Percentiles rank a stretch among this genome's conserved stretches.
phyloP scores from a whole-genome alignment of 768 basidiomycete genomes.

The Mycena kentingensis region DNA sequence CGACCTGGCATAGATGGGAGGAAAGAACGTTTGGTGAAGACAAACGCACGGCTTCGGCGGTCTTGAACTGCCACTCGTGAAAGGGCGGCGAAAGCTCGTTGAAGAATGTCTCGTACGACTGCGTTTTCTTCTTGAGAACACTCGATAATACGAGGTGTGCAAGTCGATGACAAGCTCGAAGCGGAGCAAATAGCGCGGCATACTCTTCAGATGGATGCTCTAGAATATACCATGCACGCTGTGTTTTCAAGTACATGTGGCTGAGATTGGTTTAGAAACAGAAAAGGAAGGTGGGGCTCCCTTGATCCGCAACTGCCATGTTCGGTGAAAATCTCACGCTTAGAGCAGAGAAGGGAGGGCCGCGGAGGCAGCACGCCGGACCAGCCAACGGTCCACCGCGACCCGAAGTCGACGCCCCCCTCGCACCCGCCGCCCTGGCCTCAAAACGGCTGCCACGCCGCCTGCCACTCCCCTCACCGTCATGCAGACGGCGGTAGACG shows the following conservation, averaged over 20 bases:
- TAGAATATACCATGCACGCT: conserved; percentile 12
- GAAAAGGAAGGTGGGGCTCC: no score
- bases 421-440: no score
- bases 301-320: no score
- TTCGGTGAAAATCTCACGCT: no score
- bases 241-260: conserved; percentile 5
- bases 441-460: no score
- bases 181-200: background rate
- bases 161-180: conserved; percentile 1
- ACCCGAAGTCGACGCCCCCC: no score
- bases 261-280: no score
- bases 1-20: background rate
- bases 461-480: no score
- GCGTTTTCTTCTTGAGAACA: background rate
- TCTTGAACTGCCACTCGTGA: conserved; percentile 1
- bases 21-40: background rate
- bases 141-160: conserved; percentile 2
- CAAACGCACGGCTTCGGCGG: conserved; percentile 2
- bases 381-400: no score
- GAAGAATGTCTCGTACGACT: background rate
- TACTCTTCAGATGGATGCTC: conserved; percentile 1
- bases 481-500: no score
- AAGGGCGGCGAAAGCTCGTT: conserved; percentile 1
- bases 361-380: no score
- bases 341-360: no score